These are phyloP conservation scores for Talaromyces sp. DNA, from an alignment of 2,329 filamentous ascomycete genomes.

Conservation along the genomic window DNA sequence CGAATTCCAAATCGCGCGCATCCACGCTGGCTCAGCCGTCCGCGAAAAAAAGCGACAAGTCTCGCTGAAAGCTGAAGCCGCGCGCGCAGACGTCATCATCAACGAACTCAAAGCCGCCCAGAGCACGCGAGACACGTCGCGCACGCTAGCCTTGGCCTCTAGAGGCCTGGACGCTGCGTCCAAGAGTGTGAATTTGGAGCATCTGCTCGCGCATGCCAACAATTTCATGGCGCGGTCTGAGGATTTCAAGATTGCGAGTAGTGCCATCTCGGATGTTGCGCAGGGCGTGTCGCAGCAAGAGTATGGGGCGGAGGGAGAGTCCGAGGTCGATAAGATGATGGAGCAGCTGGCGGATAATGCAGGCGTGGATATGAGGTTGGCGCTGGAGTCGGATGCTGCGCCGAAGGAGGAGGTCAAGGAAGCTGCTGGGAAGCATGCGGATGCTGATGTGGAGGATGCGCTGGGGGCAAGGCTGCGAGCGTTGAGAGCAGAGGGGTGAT, in stretches of 20 bases:
- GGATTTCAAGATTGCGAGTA: conserved; percentile 40
- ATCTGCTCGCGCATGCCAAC: conserved; percentile 37
- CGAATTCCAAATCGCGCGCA: conserved; percentile 46
- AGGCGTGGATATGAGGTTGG: conserved; percentile 37
- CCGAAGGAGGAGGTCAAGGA: conserved; percentile 39
- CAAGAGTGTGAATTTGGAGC: conserved; percentile 43
- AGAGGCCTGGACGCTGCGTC: conserved; percentile 41
- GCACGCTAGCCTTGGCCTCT: conserved; percentile 40
- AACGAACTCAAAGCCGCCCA: conserved; percentile 45
- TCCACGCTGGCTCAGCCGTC: conserved; percentile 43
- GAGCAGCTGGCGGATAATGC: conserved; percentile 41
- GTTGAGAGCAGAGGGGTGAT: conserved; percentile 32
- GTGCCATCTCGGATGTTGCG: conserved; percentile 38
- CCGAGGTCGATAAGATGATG: conserved; percentile 40
- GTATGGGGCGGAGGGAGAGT: conserved; percentile 40
- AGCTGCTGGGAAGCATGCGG: conserved; percentile 22
- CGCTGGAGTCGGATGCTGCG: conserved; percentile 33
- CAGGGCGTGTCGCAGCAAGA: conserved; percentile 39
- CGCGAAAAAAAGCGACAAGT: conserved; percentile 44
- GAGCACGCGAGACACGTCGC: conserved; percentile 42
- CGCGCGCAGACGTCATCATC: conserved; percentile 45
- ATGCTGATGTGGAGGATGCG: conserved; percentile 37
- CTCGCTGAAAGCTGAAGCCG: conserved; percentile 40
- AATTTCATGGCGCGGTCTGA: conserved; percentile 38
- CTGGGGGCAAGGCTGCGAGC: conserved; percentile 36